Evolutionary conservation across 495 filamentous ascomycete species (phyloP), one percentile per base, ranked within the genome.

Genomic region (Penicillium dipodomyicola): DNA sequence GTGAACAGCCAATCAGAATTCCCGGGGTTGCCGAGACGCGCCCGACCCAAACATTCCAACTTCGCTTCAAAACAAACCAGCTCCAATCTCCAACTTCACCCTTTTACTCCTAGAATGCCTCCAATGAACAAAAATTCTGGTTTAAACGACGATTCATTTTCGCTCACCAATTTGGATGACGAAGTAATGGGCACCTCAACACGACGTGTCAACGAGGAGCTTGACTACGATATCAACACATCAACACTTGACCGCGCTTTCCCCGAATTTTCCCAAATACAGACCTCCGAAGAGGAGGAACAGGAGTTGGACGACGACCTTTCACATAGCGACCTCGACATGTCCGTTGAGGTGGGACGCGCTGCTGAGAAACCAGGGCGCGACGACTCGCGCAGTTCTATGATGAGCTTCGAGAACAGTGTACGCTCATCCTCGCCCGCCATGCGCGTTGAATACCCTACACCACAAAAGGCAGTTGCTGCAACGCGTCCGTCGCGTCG

Each of bases 181-280:
- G 52, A 54, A 54, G 29, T 54, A 7, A 54, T 54, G 42, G 52
- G 52, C 23, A 54, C 52, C 5, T 54, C 52, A 7, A 54, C 52
- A 25, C 52, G 52, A 39, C 52, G 52, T 47, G 52, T 54, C 15
- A 70, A 72, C 20, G 62, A 71, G 23, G 75, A 80, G 46, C 75
- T 75, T 10, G 75, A 80, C 44, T 80, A 73, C 52, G 71, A 68
- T 32, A 77, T 87, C 62, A 83, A 87, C 71, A 87, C 84, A 7
- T 87, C 84, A 9, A 83, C 78, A 35, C 73, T 87, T 43, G 82
- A 80, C 22, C 80, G 78, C 61, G 76, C 80, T 49, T 87, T 87
- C 68, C 85, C 85, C 22, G 79, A 87, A 60, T 87, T 82, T 54
- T 78, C 78, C 8, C 71, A 76, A 54, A 60, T 75, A 8, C 67